Evolutionary conservation across 352 stramenopile genomes (phyloP).

Genomic region (Salisapilia sapeloensis): DNA sequence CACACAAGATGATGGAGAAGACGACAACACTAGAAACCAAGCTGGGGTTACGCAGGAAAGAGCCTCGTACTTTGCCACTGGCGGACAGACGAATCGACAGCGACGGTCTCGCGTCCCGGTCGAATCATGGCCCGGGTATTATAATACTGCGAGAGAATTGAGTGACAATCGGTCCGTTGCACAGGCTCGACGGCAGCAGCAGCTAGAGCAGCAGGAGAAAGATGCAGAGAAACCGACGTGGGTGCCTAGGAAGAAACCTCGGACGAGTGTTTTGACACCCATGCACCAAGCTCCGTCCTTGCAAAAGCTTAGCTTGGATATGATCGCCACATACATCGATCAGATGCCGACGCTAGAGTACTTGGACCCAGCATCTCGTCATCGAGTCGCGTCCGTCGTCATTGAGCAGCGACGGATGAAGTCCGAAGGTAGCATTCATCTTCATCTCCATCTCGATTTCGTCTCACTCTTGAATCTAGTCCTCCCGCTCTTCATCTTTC

Average conservation of each 20-base stretch:
- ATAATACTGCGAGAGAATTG: constrained; percentile 38
- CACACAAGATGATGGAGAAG: too few species aligned
- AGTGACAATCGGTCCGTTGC: constrained; percentile 39
- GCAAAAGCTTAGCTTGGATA: constrained; percentile 29
- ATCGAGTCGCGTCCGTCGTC: constrained; percentile 34
- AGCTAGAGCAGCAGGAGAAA: constrained; percentile 12
- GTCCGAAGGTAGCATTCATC: constrained; percentile 13
- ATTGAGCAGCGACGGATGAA: constrained; percentile 42
- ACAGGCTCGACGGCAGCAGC: constrained; percentile 31
- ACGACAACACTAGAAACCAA: too few species aligned
- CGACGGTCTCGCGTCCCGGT: background rate
- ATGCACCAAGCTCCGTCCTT: constrained; percentile 30
- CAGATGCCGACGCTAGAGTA: constrained; percentile 51
- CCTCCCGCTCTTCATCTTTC: constrained; percentile 65
- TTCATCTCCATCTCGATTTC: background rate
- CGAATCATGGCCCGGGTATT: constrained; percentile 65
- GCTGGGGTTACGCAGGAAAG: constrained; percentile 14
- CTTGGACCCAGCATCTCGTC: constrained; percentile 36
- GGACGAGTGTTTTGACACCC: constrained; percentile 21
- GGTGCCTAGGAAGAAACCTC: constrained; percentile 28
- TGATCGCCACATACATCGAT: constrained; percentile 42
- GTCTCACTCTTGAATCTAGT: constrained; percentile 9
- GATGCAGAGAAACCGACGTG: constrained; percentile 14
- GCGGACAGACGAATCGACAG: constrained; percentile 2
- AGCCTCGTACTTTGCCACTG: constrained; percentile 28